Evolutionary conservation across 768 basidiomycete species (phyloP), one percentile per base, ranked within the genome.

Genomic region (Lentinula raphanica): DNA sequence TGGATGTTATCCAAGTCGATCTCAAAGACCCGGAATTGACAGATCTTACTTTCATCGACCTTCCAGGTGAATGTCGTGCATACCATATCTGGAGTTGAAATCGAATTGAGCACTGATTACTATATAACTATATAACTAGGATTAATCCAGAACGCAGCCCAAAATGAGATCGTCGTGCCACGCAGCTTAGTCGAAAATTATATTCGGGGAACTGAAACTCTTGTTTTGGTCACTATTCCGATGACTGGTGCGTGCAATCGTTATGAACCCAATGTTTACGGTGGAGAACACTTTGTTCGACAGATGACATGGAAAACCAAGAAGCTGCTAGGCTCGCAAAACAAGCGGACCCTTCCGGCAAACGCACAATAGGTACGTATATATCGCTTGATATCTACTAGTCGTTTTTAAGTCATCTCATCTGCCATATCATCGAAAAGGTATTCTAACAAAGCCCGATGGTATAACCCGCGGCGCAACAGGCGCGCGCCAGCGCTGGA

Each of bases 271-370:
- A 1, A 19, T 2, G 44, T 25, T 21, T 21, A 35, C 32, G 21
- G n/a, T 53, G 35, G 13, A 23, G 17, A 8, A 54, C 11, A 46
- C n/a, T n/a, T n/a, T n/a, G 3, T 35, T 17, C 5, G 25, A 40
- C 61, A 79, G 79, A 77, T 50, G 79, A 81, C 54, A 72, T 77
- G 55, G 72, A 80, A 58, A 80, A 79, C 58, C 79, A 79, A 60
- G 71, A 70, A 42, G 77, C 79, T 1, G 68, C 68, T 3, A 62
- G 64, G 3, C 68, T 79, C 1, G 79, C 78, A 1, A 64, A 64
- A 2, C 60, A 72, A 23, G 71, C 61, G 12, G 78, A 79, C 58
- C 70, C 70, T 0, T 54, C 65, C 0, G 76, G 79, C 4, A 59
- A 63, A 19, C 68, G 79, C 0, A 81, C 77, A 0, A 75, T 80